phyloP scores from a whole-genome alignment of 345 rosid species.

The Aquilaria sinensis region DNA sequence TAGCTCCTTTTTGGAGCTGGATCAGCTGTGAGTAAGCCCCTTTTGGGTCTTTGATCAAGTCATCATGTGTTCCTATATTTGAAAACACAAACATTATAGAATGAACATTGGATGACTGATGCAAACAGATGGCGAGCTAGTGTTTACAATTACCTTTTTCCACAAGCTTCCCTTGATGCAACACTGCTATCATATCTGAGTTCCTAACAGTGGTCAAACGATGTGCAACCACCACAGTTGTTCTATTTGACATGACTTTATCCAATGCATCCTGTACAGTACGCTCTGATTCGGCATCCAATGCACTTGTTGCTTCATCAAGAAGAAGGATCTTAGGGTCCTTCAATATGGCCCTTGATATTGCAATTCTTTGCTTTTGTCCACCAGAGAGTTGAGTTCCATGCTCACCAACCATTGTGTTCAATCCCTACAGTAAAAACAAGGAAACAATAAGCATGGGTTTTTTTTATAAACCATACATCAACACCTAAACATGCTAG shows the following conservation, averaged over 20 bases:
- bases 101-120: neutral
- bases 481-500: too few relatives aligned
- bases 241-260: constrained; percentile 54
- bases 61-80: constrained; percentile 49
- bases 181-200: constrained; percentile 67
- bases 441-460: neutral
- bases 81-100: neutral
- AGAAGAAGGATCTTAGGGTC: constrained; percentile 83
- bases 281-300: constrained; percentile 82
- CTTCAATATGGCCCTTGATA: constrained; percentile 78
- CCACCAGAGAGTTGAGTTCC: constrained; percentile 78
- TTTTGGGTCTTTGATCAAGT: constrained; percentile 48
- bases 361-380: constrained; percentile 64
- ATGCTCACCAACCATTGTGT: constrained; percentile 88
- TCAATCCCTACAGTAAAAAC: constrained; percentile 46
- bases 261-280: constrained; percentile 75
- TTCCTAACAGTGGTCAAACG: constrained; percentile 76
- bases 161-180: constrained; percentile 65
- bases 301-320: constrained; percentile 85
- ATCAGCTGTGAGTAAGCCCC: constrained; percentile 78
- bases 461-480: too few relatives aligned
- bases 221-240: constrained; percentile 87
- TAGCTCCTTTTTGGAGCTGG: constrained; percentile 32
- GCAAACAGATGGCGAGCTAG: neutral
- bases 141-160: constrained; percentile 52